Conservation (phyloP, 352 stramenopile genomes). For the Thraustotheca clavata region DNA sequence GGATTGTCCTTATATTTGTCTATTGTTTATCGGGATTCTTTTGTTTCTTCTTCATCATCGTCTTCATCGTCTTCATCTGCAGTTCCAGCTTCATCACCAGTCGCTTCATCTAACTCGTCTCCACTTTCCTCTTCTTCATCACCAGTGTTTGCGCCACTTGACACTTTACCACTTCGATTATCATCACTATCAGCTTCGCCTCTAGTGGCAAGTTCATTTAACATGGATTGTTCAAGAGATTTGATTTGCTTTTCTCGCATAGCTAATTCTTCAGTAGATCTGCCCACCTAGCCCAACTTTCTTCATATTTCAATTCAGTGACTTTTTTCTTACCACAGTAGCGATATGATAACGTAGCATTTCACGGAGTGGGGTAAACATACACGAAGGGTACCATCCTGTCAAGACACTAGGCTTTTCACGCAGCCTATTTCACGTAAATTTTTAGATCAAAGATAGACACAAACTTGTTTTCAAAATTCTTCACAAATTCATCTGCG, state of each 20-base stretch:
- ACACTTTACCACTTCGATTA: not conserved
- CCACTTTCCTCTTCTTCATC: constrained; percentile 5
- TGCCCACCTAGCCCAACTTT: constrained; percentile 23
- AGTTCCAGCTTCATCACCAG: not conserved
- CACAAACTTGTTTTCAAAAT: not conserved
- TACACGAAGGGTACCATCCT: constrained; percentile 70
- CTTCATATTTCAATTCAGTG: not conserved
- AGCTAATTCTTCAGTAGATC: constrained; percentile 57
- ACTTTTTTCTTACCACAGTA: constrained; percentile 33
- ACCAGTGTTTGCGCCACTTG: not conserved
- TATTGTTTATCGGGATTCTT: not conserved
- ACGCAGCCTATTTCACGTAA: constrained; percentile 19
- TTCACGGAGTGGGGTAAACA: constrained; percentile 70
- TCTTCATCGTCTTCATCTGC: not conserved
- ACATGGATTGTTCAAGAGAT: constrained; percentile 59
- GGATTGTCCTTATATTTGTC: too few species aligned
- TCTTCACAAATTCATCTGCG: not conserved
- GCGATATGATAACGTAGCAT: constrained; percentile 70
- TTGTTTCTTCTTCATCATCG: constrained; percentile 9
- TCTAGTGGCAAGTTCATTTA: constrained; percentile 22
- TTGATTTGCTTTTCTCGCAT: constrained; percentile 57
- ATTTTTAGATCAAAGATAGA: not conserved
- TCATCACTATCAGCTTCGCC: constrained; percentile 18
- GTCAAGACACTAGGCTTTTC: constrained; percentile 45
- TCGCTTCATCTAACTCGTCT: not conserved